Base-by-base conservation (phyloP, 495 filamentous ascomycete species). In the Penicillium pulvis region DNA sequence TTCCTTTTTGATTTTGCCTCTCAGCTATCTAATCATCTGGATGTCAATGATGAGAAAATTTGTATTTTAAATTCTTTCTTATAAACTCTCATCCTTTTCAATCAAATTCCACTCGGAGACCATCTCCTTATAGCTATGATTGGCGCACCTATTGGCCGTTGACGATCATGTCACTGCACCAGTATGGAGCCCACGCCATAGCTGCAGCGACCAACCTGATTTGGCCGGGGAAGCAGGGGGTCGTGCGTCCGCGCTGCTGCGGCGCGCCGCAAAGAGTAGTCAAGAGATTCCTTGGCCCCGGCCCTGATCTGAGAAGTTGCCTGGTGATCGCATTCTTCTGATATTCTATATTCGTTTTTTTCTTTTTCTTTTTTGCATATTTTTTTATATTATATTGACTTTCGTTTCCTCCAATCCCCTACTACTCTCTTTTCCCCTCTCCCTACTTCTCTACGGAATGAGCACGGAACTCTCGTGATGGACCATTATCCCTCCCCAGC, bases 241-340 rank as follows among this genome's bases (percentile, higher is more conserved):
- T 56, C 59, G 54, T 62, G 55, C 59, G 58, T 63, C 74, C 74
- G 73, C 67, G 60, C 59, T 35, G 64, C 71, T 61, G 61, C 75
- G 74, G 48, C 66, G 75, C 75, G 75, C 72, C 71, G 67, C 54
- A 78, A 74, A 72, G 58, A 74, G 75, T 56, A 77, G 58, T 69
- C 62, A 64, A 62, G 53, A 63, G 62, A 68, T 64, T 65, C 62
- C 59, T 64, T 58, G 64, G 46, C 67, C 31, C 57, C 56, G 64
- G 46, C 67, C 31, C 57, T 61, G 59, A 60, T 60, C 57, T 55
- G 51, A 60, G 43, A 59, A 66, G 63, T 66, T 66, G 62, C 62
- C 63, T 62, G 63, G 63, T 65, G 59, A 62, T 60, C 58, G 58
- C 56, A 61, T 65, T 62, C 56, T 70, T 65, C 28, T 28, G 28